Evolutionary conservation across 768 basidiomycete species (phyloP).

Genomic region (Phylloporus rhodoxanthus): DNA sequence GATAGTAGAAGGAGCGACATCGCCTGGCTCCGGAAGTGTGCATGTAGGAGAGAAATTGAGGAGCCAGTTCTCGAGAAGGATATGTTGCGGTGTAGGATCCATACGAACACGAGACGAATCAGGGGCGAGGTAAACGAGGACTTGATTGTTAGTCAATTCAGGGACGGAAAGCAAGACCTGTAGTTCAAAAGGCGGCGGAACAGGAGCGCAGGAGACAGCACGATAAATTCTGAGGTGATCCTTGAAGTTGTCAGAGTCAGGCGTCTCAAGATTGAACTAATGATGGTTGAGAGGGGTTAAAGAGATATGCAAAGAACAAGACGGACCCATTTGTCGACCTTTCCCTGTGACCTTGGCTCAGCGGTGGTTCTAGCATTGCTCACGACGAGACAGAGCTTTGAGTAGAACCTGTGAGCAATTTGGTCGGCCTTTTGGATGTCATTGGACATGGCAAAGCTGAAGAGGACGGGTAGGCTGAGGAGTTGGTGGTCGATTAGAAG

Average conservation of each 20-base stretch:
- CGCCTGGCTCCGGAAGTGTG: constrained; percentile 26
- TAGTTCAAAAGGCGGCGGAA: constrained; percentile 49
- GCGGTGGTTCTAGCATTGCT: constrained; percentile 65
- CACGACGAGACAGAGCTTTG: constrained; percentile 73
- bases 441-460: constrained; percentile 42
- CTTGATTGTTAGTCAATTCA: constrained; percentile 62
- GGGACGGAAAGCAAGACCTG: constrained; percentile 69
- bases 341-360: constrained; percentile 39
- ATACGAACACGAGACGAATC: constrained; percentile 57
- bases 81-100: constrained; percentile 60
- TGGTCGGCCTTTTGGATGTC: constrained; percentile 71
- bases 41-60: constrained; percentile 40
- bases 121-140: constrained; percentile 59
- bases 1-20: constrained; percentile 65
- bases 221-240: constrained; percentile 56
- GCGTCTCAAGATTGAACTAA: constrained; percentile 80
- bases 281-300: neutral
- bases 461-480: constrained; percentile 1
- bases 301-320: neutral
- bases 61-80: constrained; percentile 70
- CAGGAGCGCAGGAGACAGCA: constrained; percentile 35
- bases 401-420: constrained; percentile 78
- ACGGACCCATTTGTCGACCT: constrained; percentile 80
- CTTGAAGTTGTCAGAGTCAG: constrained; percentile 63
- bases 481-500: constrained; percentile 19